Evolutionary conservation across 441 rosid species (phyloP).

Genomic region (Geranium incanum): DNA sequence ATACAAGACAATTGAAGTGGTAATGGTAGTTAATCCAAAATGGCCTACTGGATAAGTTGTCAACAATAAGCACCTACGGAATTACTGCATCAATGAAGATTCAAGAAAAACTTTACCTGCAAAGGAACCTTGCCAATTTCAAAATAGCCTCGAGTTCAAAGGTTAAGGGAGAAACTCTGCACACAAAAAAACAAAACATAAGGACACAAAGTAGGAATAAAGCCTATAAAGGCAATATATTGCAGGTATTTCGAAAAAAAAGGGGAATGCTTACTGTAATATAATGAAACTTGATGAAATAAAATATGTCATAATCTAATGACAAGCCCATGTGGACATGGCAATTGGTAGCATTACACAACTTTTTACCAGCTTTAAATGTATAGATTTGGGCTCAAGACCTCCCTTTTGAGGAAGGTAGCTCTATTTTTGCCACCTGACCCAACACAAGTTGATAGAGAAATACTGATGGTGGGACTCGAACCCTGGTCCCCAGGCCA

Average conservation of each 20-base stretch:
- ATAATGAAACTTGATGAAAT: neutral
- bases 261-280: neutral
- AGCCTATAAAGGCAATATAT: neutral
- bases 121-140: conserved; percentile 88
- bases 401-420: too few relatives aligned
- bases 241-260: neutral
- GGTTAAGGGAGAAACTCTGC: conserved; percentile 95
- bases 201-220: neutral
- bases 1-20: neutral
- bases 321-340: neutral
- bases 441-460: too few relatives aligned
- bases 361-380: neutral
- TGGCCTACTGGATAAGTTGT: neutral
- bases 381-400: too few relatives aligned
- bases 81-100: neutral
- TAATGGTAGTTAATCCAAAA: neutral
- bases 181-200: neutral
- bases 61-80: neutral
- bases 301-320: neutral
- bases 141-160: conserved; percentile 95
- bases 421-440: too few relatives aligned
- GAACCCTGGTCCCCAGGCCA: too few relatives aligned
- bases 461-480: too few relatives aligned
- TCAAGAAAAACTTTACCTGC: conserved; percentile 48
- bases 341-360: neutral